Evolutionary conservation across 2,329 filamentous ascomycete genomes (phyloP).

Genomic region (Aspergillus intermedius): DNA sequence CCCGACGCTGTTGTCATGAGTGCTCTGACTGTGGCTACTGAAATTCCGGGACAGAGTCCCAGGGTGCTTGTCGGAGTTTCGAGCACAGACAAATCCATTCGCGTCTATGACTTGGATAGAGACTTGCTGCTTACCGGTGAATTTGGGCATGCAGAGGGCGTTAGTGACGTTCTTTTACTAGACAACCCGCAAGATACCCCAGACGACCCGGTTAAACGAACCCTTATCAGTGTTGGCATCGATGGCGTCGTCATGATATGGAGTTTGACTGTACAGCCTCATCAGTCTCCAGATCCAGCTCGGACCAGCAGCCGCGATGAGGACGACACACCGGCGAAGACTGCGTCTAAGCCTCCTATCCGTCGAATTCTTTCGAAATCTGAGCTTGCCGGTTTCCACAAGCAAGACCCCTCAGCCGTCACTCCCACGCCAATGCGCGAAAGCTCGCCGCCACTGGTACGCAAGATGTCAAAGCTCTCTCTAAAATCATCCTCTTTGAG

Average conservation of each 20-base stretch:
- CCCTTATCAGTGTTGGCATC: constrained; percentile 65
- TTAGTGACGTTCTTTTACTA: constrained; percentile 74
- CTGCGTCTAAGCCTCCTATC: constrained; percentile 63
- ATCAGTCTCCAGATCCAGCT: constrained; percentile 23
- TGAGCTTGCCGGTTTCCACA: constrained; percentile 73
- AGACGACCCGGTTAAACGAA: constrained; percentile 41
- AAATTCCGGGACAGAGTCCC: constrained; percentile 50
- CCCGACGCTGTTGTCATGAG: constrained; percentile 78
- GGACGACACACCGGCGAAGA: constrained; percentile 39
- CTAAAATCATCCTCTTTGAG: constrained; percentile 34
- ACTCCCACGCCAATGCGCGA: constrained; percentile 40
- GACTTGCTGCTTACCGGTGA: constrained; percentile 77
- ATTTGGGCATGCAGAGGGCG: constrained; percentile 91
- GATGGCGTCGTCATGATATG: constrained; percentile 83
- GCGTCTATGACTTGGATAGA: constrained; percentile 74
- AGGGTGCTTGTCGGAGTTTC: constrained; percentile 79
- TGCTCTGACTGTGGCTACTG: constrained; percentile 57
- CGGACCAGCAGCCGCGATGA: constrained; percentile 25
- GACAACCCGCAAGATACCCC: constrained; percentile 35
- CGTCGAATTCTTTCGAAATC: constrained; percentile 80
- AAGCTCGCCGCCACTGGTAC: constrained; percentile 46
- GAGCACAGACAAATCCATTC: constrained; percentile 90
- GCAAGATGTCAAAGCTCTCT: constrained; percentile 49
- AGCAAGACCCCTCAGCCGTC: constrained; percentile 40
- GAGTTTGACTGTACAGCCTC: constrained; percentile 38